These are phyloP conservation scores for Sicyos baderoa DNA, from an alignment of 306 rosid genomes.

Conservation along the genomic window DNA sequence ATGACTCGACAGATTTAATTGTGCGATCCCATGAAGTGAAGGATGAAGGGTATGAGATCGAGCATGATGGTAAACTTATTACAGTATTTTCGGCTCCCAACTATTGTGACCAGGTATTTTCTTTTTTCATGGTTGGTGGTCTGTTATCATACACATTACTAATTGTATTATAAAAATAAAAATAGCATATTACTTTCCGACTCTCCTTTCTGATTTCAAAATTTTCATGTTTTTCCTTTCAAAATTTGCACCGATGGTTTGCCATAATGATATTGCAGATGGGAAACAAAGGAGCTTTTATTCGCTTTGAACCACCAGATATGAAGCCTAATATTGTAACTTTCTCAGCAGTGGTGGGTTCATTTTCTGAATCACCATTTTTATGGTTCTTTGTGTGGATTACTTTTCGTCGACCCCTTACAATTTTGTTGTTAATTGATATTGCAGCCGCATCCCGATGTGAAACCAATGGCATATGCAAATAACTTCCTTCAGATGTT, in stretches of 20 bases:
- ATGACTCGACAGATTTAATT: slow-evolving; percentile 58
- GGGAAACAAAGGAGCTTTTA: slow-evolving; percentile 99
- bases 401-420: not conserved
- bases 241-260: not conserved
- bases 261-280: slow-evolving; percentile 45
- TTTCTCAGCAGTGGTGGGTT: slow-evolving; percentile 83
- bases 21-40: slow-evolving; percentile 99
- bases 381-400: not conserved
- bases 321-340: slow-evolving; percentile 80
- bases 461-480: slow-evolving; percentile 99
- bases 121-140: too few relatives aligned
- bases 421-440: slow-evolving; percentile 15
- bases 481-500: slow-evolving; percentile 75
- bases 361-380: not conserved
- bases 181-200: not conserved
- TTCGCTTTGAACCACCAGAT: slow-evolving; percentile 84
- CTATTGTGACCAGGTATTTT: slow-evolving; percentile 93
- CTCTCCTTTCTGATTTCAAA: too few relatives aligned
- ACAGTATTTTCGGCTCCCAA: slow-evolving; percentile 99
- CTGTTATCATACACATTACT: too few relatives aligned
- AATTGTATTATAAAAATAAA: not conserved
- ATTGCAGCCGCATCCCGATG: slow-evolving; percentile 93
- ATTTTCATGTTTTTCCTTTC: too few relatives aligned
- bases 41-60: slow-evolving; percentile 96
- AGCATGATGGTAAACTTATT: slow-evolving; percentile 93